Evolutionary conservation across 2,329 filamentous ascomycete genomes (phyloP), one percentile per base, ranked within the genome.

Genomic region (Ophiostoma novo-ulmi): DNA sequence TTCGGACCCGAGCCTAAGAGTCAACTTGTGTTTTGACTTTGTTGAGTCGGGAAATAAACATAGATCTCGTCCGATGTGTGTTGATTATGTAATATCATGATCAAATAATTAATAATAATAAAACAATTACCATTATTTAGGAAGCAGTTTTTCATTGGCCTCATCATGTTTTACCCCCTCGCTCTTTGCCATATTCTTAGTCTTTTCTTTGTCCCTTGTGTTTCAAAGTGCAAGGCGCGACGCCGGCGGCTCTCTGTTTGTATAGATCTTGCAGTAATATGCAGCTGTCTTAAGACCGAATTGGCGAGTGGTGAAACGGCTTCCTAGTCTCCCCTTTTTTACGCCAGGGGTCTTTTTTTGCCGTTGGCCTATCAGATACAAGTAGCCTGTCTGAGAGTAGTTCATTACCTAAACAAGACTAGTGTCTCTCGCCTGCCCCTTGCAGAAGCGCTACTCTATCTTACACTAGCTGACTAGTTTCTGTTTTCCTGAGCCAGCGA

Each of bases 151-250:
- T 11, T 44, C 39, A 44, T 44, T 11, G 48, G 20, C n/a, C 52
- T 58, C 52, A 14, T 17, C 39, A 5, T 31, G 52, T 58, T 58
- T 58, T 26, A 26, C 22, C 17, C 52, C 52, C 22, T 58, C n/a
- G 52, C 52, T 22, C 52, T 58, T 48, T 48, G 7, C 39, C 44
- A 48, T 58, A 58, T 58, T 58, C 22, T 58, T 26, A 58, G 52
- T 58, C 52, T 13, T 14, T 13, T 6, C 14, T 3, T 14, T 17
- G 13, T 17, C 52, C 22, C 22, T 17, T 58, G 52, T 58, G 70
- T 71, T 71, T 71, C 68, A 71, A 67, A 48, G 64, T 17, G 70
- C 39, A 68, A 71, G 70, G 70, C 70, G 70, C 70, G 67, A 71
- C 70, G 70, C 70, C 70, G 66, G 70, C 52, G 61, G 14, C 36